These are phyloP conservation scores for Diaporthe helianthi DNA, from an alignment of 2,329 filamentous ascomycete species.

Conservation along the genomic window DNA sequence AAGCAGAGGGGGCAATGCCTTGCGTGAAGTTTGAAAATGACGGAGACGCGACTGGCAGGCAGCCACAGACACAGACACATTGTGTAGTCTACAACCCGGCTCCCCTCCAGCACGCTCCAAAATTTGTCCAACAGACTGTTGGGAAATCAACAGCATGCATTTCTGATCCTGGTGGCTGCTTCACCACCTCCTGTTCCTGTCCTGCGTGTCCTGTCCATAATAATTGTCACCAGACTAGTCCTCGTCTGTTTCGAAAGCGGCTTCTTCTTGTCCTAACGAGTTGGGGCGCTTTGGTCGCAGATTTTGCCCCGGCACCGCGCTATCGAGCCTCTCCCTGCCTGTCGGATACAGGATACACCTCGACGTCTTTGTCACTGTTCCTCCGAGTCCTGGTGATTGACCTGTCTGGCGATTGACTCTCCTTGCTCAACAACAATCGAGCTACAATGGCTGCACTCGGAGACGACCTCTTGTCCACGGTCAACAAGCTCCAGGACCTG, in stretches of 20 bases:
- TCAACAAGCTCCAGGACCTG: slow-evolving; percentile 98
- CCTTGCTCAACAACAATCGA: slow-evolving; percentile 19
- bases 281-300: slow-evolving; percentile 28
- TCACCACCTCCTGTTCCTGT: slow-evolving; percentile 4
- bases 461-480: slow-evolving; percentile 91
- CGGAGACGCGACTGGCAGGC: slow-evolving; percentile 19
- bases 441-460: slow-evolving; percentile 86
- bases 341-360: slow-evolving; percentile 6
- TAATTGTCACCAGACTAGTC: slow-evolving; percentile 2
- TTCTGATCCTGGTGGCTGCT: slow-evolving; percentile 18
- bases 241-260: slow-evolving; percentile 7
- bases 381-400: slow-evolving; percentile 16
- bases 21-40: slow-evolving; percentile 31
- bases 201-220: neutral
- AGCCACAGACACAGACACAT: neutral
- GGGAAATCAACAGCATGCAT: slow-evolving; percentile 28
- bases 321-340: slow-evolving; percentile 16
- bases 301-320: slow-evolving; percentile 31
- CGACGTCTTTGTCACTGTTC: slow-evolving; percentile 12
- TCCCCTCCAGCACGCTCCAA: slow-evolving; percentile 25
- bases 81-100: slow-evolving; percentile 4
- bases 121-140: slow-evolving; percentile 25
- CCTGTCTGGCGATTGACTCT: slow-evolving; percentile 23
- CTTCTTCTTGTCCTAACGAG: slow-evolving; percentile 5
- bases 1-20: slow-evolving; percentile 26